These are phyloP conservation scores for Naganishia friedmannii DNA, from an alignment of 768 basidiomycete species.

Conservation along the genomic window DNA sequence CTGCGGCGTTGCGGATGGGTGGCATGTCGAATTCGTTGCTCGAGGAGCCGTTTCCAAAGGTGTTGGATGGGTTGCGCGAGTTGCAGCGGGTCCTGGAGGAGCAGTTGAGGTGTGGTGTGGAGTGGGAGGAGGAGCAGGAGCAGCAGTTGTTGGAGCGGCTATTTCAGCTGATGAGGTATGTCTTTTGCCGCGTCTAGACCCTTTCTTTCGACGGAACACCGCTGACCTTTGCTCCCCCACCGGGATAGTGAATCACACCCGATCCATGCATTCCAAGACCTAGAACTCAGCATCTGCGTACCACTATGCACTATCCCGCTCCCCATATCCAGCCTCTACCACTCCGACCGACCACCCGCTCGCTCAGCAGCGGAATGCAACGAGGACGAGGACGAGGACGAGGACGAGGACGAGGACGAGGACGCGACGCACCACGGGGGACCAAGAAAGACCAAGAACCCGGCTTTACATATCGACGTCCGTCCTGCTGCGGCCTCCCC, in stretches of 20 bases:
- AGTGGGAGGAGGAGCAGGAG: conserved; percentile 30
- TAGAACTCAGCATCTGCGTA: conserved; percentile 21
- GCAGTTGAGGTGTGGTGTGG: conserved; percentile 14
- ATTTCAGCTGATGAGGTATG: conserved; percentile 40
- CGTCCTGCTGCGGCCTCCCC: too few species aligned
- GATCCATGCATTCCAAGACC: conserved; percentile 14
- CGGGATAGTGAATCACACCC: conserved; percentile 13
- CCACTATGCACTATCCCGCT: conserved; percentile 24
- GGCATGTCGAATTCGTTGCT: conserved; percentile 45
- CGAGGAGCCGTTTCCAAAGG: conserved; percentile 50
- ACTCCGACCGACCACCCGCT: neutral
- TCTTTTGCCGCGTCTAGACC: neutral
- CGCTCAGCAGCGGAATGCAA: neutral
- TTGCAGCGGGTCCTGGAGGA: conserved; percentile 35
- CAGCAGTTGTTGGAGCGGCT: conserved; percentile 37
- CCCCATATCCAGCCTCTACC: neutral
- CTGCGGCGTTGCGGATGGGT: conserved; percentile 20
- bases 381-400: neutral
- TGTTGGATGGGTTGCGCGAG: conserved; percentile 40
- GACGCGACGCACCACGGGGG: too few species aligned
- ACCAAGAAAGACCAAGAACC: neutral
- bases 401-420: neutral
- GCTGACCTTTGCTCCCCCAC: neutral
- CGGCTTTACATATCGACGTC: neutral
- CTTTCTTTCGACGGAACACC: neutral